phyloP scores from a whole-genome alignment of 1,284 basidiomycete genomes.

The Sphaerobolus stellatus region DNA sequence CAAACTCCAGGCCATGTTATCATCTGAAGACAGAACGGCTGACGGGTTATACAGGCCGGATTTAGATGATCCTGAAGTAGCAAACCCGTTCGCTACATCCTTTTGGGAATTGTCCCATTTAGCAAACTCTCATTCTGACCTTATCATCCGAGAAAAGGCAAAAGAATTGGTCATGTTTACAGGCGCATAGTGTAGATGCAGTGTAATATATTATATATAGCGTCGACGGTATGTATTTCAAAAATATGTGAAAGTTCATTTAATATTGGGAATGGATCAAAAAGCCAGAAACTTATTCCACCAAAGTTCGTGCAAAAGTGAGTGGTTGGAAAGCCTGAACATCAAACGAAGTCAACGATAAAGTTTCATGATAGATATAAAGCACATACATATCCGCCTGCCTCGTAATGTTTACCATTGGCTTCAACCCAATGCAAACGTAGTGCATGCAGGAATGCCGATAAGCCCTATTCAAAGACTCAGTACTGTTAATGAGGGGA shows the following conservation, averaged over 20 bases:
- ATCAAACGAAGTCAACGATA: background rate
- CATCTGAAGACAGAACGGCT: constrained; percentile 80
- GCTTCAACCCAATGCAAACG: constrained; percentile 98
- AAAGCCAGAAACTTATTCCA: no score
- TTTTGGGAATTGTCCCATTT: constrained; percentile 71
- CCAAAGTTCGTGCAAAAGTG: constrained; percentile 7
- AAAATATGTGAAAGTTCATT: no score
- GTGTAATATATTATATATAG: background rate
- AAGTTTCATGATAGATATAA: background rate
- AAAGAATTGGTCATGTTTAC: constrained; percentile 46
- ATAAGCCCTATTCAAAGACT: constrained; percentile 63
- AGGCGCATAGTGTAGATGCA: background rate
- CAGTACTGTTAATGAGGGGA: constrained; percentile 10
- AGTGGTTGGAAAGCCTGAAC: constrained; percentile 10
- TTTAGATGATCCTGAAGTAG: constrained; percentile 84
- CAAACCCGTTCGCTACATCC: constrained; percentile 67
- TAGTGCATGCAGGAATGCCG: constrained; percentile 93
- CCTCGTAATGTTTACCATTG: constrained; percentile 95
- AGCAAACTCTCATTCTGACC: constrained; percentile 58
- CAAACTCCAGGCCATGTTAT: constrained; percentile 80
- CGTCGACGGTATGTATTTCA: no score
- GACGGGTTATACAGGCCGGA: constrained; percentile 82
- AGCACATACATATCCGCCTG: constrained; percentile 79
- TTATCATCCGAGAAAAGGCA: constrained; percentile 57
- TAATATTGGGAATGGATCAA: no score